Conservation (phyloP, 2,329 filamentous ascomycete genomes). For the Teratosphaeriaceae sp. region DNA sequence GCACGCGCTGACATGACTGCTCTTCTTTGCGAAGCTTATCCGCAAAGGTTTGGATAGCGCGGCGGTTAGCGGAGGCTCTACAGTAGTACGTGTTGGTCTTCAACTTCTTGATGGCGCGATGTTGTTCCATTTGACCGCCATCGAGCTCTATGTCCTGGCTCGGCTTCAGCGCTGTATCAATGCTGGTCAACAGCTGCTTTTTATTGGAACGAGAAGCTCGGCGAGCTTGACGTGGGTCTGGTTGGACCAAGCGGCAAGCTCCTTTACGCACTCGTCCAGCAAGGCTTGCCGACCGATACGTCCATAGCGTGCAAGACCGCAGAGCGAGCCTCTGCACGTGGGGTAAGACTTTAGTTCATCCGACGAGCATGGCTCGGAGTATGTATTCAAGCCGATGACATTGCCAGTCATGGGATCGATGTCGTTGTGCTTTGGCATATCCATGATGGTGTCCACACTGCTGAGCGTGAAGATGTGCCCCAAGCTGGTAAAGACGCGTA, state of each 20-base stretch:
- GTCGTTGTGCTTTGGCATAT: conserved; percentile 46
- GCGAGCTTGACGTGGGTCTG: not conserved
- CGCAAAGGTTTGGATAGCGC: conserved; percentile 19
- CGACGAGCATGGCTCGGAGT: conserved; percentile 44
- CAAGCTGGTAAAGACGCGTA: conserved; percentile 56
- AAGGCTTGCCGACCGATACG: conserved; percentile 54
- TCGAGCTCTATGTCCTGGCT: conserved; percentile 1
- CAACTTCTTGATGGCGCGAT: conserved; percentile 2
- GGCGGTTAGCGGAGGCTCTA: conserved; percentile 7
- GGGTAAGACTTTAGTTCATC: conserved; percentile 48
- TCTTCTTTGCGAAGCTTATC: conserved; percentile 37
- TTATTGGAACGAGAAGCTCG: conserved; percentile 21
- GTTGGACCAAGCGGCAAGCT: conserved; percentile 51
- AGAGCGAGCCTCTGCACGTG: conserved; percentile 52
- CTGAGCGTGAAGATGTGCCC: conserved; percentile 56
- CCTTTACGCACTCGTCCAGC: conserved; percentile 58
- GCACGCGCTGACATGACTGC: conserved; percentile 45
- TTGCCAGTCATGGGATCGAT: conserved; percentile 28
- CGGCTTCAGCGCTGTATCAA: not conserved
- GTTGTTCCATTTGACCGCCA: not conserved
- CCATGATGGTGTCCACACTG: conserved; percentile 56
- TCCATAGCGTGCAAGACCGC: conserved; percentile 54
- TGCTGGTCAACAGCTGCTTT: not conserved
- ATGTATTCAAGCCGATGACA: conserved; percentile 24
- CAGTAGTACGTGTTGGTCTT: conserved; percentile 6